Evolutionary conservation across 306 rosid species (phyloP).

Genomic region (Quercus engelmannii): DNA sequence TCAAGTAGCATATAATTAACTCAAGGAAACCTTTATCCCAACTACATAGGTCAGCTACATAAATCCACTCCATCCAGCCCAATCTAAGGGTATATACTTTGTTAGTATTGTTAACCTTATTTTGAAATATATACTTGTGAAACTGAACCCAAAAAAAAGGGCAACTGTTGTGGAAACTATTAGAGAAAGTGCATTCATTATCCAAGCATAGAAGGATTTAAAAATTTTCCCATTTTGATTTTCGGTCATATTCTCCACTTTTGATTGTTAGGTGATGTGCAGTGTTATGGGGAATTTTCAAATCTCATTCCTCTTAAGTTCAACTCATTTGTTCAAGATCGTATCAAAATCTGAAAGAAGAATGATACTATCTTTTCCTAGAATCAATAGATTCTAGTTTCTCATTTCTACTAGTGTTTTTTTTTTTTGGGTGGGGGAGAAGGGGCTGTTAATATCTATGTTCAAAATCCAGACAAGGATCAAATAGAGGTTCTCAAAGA

Average conservation of each 20-base stretch:
- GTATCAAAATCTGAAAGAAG: not conserved
- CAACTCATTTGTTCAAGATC: not conserved
- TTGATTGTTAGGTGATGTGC: not conserved
- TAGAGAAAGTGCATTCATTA: not conserved
- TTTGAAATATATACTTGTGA: not conserved
- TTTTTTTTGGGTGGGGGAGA: not conserved
- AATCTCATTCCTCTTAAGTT: not conserved
- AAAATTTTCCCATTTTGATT: not conserved
- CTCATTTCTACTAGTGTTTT: not conserved
- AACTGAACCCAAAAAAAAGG: not conserved
- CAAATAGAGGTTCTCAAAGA: not conserved
- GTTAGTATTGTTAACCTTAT: no score
- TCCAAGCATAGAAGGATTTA: not conserved
- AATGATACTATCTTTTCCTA: not conserved
- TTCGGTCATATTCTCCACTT: not conserved
- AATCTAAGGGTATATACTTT: not conserved
- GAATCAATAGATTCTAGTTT: not conserved
- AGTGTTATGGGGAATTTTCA: not conserved
- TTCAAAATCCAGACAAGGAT: not conserved
- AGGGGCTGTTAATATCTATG: not conserved
- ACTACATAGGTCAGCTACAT: not conserved
- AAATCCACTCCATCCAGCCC: not conserved
- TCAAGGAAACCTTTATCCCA: not conserved
- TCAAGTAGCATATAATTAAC: not conserved
- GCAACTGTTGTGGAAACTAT: not conserved